Base-by-base conservation (phyloP, 768 basidiomycete genomes). In the Infundibulicybe gibba region DNA sequence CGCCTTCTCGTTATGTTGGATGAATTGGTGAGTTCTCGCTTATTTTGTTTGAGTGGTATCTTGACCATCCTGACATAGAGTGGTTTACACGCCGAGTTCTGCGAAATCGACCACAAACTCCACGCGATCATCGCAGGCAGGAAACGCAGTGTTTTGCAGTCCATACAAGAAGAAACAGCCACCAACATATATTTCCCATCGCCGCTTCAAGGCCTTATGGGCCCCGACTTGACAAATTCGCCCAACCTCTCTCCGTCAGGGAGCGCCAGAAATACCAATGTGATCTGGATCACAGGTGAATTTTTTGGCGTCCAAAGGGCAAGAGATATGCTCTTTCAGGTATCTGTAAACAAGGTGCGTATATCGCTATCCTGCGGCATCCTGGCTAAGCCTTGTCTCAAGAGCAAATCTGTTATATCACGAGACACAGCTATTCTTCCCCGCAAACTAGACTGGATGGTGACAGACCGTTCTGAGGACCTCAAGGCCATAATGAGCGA, bases 371-470 rank as follows among this genome's bases (percentile, higher is more conserved):
- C 3, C 25, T 32, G 10, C 21, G 30, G 53, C 41, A 45, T 51
- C 15, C 32, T 41, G 32, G 46, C 25, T 48, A 15, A 51, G 32
- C 12, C 17, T 47, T 42, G 14, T 49, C 38, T 21, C 3, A 57
- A 98, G 95, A 86, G 84, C 61, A 93, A 94, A 63, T 77, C 81
- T 40, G 81, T 97, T 49, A 85, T 97, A 48, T 94, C 95, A 6
- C 75, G 92, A 49, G 94, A 99, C 62, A 93, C 91, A 13, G 90
- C 93, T 5, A 88, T 97, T 46, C 78, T 97, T 17, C 95, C 95
- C 47, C 87, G 95, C 52, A 99, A 99, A 64, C 76, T 99, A 51
- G 95, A 99, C 59, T 97, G 95, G 94, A 87, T 99, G 81, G 81
- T 97, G 45, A 90, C 89, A n/a, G 92, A 99, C 64, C 84, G 90